A percentile compares a stretch with the other conserved stretches of the same genome.
Conservation (phyloP, 2,329 filamentous ascomycete genomes). For the Fusarium lyarnte region DNA sequence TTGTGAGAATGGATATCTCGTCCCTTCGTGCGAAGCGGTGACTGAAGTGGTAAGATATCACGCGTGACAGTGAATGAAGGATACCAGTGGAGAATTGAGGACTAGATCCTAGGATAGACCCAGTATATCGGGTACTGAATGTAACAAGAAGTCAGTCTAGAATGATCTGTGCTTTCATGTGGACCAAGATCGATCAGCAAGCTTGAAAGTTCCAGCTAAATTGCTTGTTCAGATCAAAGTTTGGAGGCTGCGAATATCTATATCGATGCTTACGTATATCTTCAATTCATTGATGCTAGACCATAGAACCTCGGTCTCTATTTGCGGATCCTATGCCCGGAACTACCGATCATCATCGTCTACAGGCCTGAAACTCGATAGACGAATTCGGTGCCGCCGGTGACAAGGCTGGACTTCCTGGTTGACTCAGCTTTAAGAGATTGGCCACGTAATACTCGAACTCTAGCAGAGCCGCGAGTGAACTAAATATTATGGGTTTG, state of each 20-base stretch:
- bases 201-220: neutral
- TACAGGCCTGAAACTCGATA: slow-evolving; percentile 16
- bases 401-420: slow-evolving; percentile 16
- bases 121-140: slow-evolving; percentile 4
- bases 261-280: neutral
- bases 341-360: slow-evolving; percentile 13
- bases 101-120: neutral
- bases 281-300: neutral
- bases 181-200: neutral
- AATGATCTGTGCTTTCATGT: neutral
- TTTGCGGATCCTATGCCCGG: neutral
- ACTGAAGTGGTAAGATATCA: slow-evolving; percentile 15
- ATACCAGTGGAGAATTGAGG: slow-evolving; percentile 16
- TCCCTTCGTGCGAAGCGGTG: neutral
- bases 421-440: neutral
- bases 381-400: slow-evolving; percentile 28
- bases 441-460: slow-evolving; percentile 14
- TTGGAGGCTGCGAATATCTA: neutral
- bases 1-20: neutral
- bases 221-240: slow-evolving; percentile 17
- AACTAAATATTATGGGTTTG: slow-evolving; percentile 1
- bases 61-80: slow-evolving; percentile 24
- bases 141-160: neutral
- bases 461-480: neutral
- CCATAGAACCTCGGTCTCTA: neutral